These are phyloP conservation scores for Pelargonium australe DNA, from an alignment of 441 rosid species.

Conservation along the genomic window DNA sequence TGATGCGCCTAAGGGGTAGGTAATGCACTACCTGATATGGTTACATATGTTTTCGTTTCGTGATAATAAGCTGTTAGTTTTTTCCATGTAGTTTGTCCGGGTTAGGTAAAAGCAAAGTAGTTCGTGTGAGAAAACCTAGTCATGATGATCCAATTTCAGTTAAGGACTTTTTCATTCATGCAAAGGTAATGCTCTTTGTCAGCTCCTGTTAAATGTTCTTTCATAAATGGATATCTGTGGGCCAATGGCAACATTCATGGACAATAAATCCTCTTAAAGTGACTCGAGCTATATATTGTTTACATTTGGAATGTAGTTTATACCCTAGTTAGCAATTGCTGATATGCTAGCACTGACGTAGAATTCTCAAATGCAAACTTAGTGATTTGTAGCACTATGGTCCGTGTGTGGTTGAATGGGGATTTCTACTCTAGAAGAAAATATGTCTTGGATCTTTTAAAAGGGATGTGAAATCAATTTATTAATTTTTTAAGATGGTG, in stretches of 20 bases:
- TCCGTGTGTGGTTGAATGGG: not conserved
- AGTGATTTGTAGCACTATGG: not conserved
- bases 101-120: slow-evolving; percentile 54
- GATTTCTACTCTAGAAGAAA: not conserved
- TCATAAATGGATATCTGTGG: slow-evolving; percentile 1
- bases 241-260: not conserved
- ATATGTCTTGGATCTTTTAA: not conserved
- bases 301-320: not conserved
- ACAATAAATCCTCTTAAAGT: not conserved
- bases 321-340: not conserved
- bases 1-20: slow-evolving; percentile 56
- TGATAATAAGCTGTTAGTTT: slow-evolving; percentile 12
- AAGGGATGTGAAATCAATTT: not conserved
- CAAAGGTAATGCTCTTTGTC: slow-evolving; percentile 50
- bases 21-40: slow-evolving; percentile 7
- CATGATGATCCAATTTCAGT: slow-evolving; percentile 72
- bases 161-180: slow-evolving; percentile 95
- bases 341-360: not conserved
- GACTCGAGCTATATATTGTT: not conserved
- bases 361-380: not conserved
- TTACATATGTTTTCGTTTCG: not conserved
- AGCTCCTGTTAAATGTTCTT: slow-evolving; percentile 8
- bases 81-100: slow-evolving; percentile 44
- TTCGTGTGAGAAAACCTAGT: slow-evolving; percentile 59
- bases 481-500: not conserved